Conservation (phyloP, 1,139 yeast genomes). For the Citeromyces hawaiiensis region DNA sequence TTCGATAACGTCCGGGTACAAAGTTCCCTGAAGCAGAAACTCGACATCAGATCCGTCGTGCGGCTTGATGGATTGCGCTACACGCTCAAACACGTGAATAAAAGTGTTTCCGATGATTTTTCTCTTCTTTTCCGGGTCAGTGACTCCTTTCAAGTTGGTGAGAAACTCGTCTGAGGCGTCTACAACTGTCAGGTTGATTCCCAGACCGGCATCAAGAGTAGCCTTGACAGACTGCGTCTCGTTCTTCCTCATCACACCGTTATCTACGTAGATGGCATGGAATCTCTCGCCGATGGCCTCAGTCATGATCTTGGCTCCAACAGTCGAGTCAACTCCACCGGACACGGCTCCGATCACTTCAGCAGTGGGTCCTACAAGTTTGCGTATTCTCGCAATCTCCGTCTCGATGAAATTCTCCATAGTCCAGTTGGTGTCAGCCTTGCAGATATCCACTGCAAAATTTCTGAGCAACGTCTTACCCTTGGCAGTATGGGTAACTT, state of each 20-base stretch:
- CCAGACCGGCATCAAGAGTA: conserved; percentile 84
- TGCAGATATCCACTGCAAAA: conserved; percentile 86
- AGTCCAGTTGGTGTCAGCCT: conserved; percentile 85
- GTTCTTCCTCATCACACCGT: conserved; percentile 92
- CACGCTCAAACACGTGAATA: conserved; percentile 93
- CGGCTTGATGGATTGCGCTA: conserved; percentile 87
- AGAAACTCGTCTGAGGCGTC: conserved; percentile 91
- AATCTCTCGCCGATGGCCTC: conserved; percentile 98
- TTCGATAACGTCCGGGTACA: conserved; percentile 97
- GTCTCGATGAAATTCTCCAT: conserved; percentile 97
- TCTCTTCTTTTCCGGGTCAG: conserved; percentile 98
- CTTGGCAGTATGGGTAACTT: conserved; percentile 89
- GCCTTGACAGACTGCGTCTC: conserved; percentile 83
- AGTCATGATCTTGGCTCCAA: conserved; percentile 95
- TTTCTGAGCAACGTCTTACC: conserved; percentile 82
- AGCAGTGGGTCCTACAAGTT: conserved; percentile 91
- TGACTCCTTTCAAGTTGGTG: conserved; percentile 76
- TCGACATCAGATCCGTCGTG: conserved; percentile 84
- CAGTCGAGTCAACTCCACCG: conserved; percentile 99
- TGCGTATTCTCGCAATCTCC: conserved; percentile 84
- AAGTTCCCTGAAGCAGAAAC: conserved; percentile 90
- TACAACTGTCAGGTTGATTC: conserved; percentile 86
- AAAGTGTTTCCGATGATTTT: conserved; percentile 97
- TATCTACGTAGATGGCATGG: conserved; percentile 97
- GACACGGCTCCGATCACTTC: conserved; percentile 99